Conservation (phyloP, 179 eudicot genomes). For the Carnegiea gigantea region DNA sequence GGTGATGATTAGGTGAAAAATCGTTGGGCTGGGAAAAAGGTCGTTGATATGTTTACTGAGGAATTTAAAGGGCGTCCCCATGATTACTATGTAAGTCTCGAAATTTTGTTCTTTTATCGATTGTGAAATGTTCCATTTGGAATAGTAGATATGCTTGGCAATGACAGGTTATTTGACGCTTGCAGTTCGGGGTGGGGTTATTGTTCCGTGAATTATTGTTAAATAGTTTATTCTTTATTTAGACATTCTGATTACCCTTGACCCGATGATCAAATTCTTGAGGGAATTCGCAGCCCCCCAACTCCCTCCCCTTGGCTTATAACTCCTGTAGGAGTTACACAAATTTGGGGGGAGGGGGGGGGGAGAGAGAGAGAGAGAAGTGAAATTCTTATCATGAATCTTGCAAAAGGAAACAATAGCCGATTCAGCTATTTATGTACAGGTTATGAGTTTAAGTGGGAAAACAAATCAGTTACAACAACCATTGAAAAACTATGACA, state of each 20-base stretch:
- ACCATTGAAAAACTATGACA: no score
- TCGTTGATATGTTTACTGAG: slow-evolving; percentile 80
- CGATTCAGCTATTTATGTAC: no score
- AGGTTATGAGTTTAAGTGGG: no score
- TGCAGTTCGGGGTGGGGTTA: not conserved
- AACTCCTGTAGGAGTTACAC: no score
- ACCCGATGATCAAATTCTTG: not conserved
- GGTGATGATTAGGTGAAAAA: slow-evolving; percentile 58
- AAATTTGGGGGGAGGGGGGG: no score
- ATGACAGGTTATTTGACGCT: not conserved
- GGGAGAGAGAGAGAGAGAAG: no score
- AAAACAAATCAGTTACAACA: no score
- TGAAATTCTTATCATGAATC: no score
- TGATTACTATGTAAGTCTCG: slow-evolving; percentile 72
- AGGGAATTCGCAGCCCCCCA: not conserved
- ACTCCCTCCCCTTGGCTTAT: no score
- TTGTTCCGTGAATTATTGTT: not conserved
- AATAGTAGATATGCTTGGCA: not conserved
- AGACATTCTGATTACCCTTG: not conserved
- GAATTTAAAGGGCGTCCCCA: slow-evolving; percentile 83
- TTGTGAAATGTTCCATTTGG: not conserved
- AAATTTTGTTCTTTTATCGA: not conserved
- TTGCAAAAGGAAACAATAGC: no score
- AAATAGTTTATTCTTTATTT: not conserved
- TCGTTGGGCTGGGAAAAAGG: slow-evolving; percentile 87